These are phyloP conservation scores for Vinca minor DNA, from an alignment of 257 asterid species.

Conservation along the genomic window DNA sequence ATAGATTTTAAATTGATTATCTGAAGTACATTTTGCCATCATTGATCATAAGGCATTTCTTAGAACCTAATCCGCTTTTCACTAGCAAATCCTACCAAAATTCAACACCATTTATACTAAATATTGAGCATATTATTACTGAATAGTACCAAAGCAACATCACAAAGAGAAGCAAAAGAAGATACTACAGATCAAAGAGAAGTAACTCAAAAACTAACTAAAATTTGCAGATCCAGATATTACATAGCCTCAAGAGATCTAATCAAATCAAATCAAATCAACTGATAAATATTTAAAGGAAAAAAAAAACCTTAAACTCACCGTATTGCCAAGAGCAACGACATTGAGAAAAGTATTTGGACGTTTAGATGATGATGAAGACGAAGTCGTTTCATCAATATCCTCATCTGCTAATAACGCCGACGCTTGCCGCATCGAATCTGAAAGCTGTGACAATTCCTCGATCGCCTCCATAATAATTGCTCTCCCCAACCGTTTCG, in stretches of 20 bases:
- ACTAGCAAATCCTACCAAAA: neutral
- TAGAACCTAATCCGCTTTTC: slow-evolving; percentile 1
- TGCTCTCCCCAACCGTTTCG: neutral
- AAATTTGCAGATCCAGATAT: slow-evolving; percentile 15
- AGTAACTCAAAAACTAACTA: neutral
- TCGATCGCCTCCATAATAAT: slow-evolving; percentile 67
- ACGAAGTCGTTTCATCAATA: slow-evolving; percentile 61
- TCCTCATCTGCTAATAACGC: slow-evolving; percentile 90
- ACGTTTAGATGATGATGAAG: slow-evolving; percentile 65
- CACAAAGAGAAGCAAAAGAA: neutral
- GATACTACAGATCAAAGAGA: neutral
- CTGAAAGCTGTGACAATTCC: slow-evolving; percentile 81
- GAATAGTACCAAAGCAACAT: neutral
- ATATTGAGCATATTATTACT: neutral
- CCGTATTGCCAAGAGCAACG: slow-evolving; percentile 91
- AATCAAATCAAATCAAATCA: slow-evolving; percentile 10
- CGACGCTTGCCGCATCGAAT: slow-evolving; percentile 92
- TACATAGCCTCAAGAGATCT: slow-evolving; percentile 13
- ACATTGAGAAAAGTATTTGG: slow-evolving; percentile 83
- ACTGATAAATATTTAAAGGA: neutral
- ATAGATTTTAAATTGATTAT: neutral
- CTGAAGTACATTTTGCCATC: slow-evolving; percentile 1
- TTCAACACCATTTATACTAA: neutral
- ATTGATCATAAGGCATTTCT: neutral
- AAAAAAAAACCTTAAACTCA: slow-evolving; percentile 18